A percentile compares a stretch with the other conserved stretches of the same genome.
Conservation (phyloP, 2,329 filamentous ascomycete species). For the Penicillium digitatum region DNA sequence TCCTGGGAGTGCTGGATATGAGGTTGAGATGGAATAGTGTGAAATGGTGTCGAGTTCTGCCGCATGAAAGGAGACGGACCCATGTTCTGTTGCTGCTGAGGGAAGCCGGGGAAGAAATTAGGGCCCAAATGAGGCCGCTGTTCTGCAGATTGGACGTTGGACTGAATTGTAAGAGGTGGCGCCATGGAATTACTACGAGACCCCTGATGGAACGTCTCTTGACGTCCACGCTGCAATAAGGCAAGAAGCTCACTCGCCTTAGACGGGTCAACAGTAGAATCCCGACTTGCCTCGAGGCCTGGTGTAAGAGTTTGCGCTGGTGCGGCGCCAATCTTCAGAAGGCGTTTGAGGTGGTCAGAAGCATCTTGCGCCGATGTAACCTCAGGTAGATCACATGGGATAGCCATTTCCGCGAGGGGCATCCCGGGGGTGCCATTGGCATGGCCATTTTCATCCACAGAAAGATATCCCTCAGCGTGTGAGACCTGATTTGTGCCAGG, state of each 20-base stretch:
- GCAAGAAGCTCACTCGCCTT: slow-evolving; percentile 54
- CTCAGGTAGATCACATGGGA: slow-evolving; percentile 41
- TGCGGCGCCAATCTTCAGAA: slow-evolving; percentile 39
- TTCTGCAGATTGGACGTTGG: slow-evolving; percentile 53
- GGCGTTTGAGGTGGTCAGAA: slow-evolving; percentile 51
- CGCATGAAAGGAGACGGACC: slow-evolving; percentile 31
- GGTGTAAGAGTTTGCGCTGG: slow-evolving; percentile 12
- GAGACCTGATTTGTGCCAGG: slow-evolving; percentile 43
- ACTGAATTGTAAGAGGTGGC: slow-evolving; percentile 51
- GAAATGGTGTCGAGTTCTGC: slow-evolving; percentile 18
- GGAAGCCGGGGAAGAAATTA: slow-evolving; percentile 41
- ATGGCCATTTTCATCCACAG: slow-evolving; percentile 55
- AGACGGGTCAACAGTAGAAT: slow-evolving; percentile 32
- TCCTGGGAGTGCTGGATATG: slow-evolving; percentile 10
- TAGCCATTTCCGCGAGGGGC: slow-evolving; percentile 21
- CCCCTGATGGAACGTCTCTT: slow-evolving; percentile 26
- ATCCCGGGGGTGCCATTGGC: slow-evolving; percentile 20
- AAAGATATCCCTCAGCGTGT: slow-evolving; percentile 48
- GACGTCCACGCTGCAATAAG: slow-evolving; percentile 48
- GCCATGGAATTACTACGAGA: slow-evolving; percentile 49
- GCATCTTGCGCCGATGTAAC: slow-evolving; percentile 42
- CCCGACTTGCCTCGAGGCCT: slow-evolving; percentile 15
- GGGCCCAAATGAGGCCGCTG: slow-evolving; percentile 51
- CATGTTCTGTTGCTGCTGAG: slow-evolving; percentile 31
- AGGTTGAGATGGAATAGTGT: slow-evolving; percentile 9